Conservation (phyloP, 768 basidiomycete genomes). For the Lactarius sp. region DNA sequence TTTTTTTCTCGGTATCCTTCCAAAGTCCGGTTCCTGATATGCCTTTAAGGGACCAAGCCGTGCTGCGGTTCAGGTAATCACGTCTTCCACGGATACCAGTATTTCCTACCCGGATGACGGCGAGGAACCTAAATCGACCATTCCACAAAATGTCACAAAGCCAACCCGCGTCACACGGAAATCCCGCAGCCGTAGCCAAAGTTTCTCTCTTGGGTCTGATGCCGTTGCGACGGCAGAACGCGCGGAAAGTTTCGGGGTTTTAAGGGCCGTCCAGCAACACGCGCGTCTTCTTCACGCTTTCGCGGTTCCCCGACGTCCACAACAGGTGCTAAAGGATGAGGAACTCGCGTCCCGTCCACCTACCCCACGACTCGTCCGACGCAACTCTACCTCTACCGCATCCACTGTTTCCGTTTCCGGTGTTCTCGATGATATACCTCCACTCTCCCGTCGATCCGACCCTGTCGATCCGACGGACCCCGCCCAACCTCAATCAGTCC, state of each 20-base stretch:
- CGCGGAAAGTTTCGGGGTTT: constrained; percentile 44
- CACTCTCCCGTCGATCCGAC: constrained; percentile 11
- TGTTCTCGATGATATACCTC: constrained; percentile 25
- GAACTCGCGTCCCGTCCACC: constrained; percentile 24
- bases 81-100: constrained; percentile 49
- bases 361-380: constrained; percentile 37
- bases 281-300: constrained; percentile 59
- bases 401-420: constrained; percentile 22
- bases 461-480: constrained; percentile 25
- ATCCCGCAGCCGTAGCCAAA: constrained; percentile 53
- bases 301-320: constrained; percentile 26
- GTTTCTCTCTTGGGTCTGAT: constrained; percentile 46
- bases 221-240: constrained; percentile 39
- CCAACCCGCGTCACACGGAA: constrained; percentile 30
- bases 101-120: constrained; percentile 50
- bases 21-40: neutral
- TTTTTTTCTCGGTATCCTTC: neutral
- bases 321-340: constrained; percentile 17
- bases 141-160: constrained; percentile 27
- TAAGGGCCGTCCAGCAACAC: constrained; percentile 61
- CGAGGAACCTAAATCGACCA: constrained; percentile 42
- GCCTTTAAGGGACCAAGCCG: constrained; percentile 56
- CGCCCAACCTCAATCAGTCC: constrained; percentile 30
- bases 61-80: constrained; percentile 67
- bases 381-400: constrained; percentile 45